These are phyloP conservation scores for Ulota crispa DNA, from an alignment of 225 moss, liverwort and hornwort genomes.

Conservation along the genomic window DNA sequence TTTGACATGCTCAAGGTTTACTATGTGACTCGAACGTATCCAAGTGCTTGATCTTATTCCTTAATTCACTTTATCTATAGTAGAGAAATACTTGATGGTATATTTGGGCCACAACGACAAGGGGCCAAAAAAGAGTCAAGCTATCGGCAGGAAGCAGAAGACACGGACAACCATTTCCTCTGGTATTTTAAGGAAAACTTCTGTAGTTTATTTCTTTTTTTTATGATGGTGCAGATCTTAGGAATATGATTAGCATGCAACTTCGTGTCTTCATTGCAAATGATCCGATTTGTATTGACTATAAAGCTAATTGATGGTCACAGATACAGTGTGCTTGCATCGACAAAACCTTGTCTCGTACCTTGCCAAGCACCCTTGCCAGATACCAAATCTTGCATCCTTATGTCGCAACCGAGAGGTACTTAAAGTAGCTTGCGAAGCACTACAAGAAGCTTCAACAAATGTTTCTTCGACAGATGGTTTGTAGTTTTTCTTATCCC, in stretches of 20 bases:
- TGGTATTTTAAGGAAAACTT: background rate
- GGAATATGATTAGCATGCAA: slow-evolving; percentile 4
- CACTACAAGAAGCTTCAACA: slow-evolving; percentile 40
- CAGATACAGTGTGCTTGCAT: slow-evolving; percentile 26
- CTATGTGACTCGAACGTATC: background rate
- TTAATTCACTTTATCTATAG: slow-evolving; percentile 34
- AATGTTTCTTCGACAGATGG: slow-evolving; percentile 25
- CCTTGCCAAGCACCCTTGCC: slow-evolving; percentile 40
- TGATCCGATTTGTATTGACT: slow-evolving; percentile 5
- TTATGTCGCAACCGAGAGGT: slow-evolving; percentile 26
- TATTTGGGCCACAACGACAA: slow-evolving; percentile 31
- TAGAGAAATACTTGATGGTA: slow-evolving; percentile 44
- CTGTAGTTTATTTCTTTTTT: background rate
- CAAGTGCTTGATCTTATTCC: slow-evolving; percentile 25
- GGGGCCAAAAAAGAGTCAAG: slow-evolving; percentile 2
- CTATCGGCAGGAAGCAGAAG: slow-evolving; percentile 31
- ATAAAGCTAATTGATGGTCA: slow-evolving; percentile 5
- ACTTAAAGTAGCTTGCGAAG: slow-evolving; percentile 46
- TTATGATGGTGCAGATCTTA: slow-evolving; percentile 9
- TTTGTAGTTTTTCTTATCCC: slow-evolving; percentile 22
- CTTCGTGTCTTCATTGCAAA: background rate
- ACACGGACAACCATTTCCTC: background rate
- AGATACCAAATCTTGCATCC: slow-evolving; percentile 34
- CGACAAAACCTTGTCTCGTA: slow-evolving; percentile 41
- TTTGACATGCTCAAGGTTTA: background rate